Conservation (phyloP, 441 rosid genomes). For the Brassica hybrid region DNA sequence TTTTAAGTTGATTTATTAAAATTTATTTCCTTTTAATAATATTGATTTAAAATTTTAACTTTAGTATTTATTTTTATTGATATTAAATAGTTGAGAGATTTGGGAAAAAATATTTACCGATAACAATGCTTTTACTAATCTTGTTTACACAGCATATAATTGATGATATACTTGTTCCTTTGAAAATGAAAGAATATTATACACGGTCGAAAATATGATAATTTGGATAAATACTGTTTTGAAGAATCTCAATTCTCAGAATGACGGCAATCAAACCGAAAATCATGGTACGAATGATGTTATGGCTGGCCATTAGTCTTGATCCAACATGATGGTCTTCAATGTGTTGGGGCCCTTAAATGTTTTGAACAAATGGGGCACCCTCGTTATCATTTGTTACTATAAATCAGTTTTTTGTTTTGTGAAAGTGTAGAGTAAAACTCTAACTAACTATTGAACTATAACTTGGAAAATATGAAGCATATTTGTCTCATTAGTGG, state of each 20-base stretch:
- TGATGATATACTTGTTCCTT: background rate
- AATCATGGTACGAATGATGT: constrained; percentile 20
- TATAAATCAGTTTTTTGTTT: background rate
- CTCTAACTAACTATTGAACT: background rate
- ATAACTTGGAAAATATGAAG: background rate
- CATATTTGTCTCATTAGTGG: constrained; percentile 13
- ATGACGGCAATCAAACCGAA: constrained; percentile 3
- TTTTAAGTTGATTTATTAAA: background rate
- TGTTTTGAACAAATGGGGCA: background rate
- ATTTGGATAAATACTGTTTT: background rate
- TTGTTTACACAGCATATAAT: background rate
- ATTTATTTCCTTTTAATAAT: background rate
- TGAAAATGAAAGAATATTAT: background rate
- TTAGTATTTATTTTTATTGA: background rate
- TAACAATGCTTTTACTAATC: background rate
- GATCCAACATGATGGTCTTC: constrained; percentile 9
- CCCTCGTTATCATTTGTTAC: background rate
- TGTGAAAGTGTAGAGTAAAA: background rate
- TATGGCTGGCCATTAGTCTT: background rate
- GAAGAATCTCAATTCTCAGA: background rate
- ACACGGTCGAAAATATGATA: background rate
- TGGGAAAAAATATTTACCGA: background rate
- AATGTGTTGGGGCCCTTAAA: background rate
- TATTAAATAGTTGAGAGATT: background rate
- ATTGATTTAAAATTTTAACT: no score